These are phyloP conservation scores for Pharnaceum exiguum DNA, from an alignment of 148 eudicot species.

Conservation along the genomic window DNA sequence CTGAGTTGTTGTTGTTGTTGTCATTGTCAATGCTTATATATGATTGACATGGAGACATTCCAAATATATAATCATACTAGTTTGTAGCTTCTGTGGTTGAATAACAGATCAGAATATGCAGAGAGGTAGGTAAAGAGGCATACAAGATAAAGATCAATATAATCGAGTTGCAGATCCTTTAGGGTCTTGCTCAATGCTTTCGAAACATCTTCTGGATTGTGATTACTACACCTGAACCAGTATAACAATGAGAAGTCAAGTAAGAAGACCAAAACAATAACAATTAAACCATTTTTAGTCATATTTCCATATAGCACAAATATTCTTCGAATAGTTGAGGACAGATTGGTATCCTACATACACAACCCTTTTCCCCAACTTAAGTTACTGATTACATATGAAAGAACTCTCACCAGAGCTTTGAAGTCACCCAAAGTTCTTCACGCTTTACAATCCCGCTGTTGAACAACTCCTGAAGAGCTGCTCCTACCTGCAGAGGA, in stretches of 20 bases:
- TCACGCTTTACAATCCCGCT: conserved; percentile 46
- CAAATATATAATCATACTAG: no score
- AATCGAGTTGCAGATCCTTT: conserved; percentile 46
- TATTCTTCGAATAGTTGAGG: background rate
- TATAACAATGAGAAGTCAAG: background rate
- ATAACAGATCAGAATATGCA: no score
- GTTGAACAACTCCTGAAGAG: conserved; percentile 37
- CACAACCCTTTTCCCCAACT: background rate
- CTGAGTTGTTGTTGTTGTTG: no score
- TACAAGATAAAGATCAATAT: conserved; percentile 55
- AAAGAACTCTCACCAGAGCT: conserved; percentile 39
- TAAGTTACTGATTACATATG: background rate
- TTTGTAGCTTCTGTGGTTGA: no score
- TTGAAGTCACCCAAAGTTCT: conserved; percentile 56
- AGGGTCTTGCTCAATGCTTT: conserved; percentile 42
- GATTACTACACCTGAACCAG: conserved; percentile 42
- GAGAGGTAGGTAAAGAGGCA: conserved; percentile 5
- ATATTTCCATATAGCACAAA: background rate
- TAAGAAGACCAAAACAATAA: no score
- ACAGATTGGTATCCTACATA: no score
- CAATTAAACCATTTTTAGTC: no score
- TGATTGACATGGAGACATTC: no score
- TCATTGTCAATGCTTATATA: no score
- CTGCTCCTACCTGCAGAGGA: conserved; percentile 37
- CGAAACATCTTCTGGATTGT: conserved; percentile 50